These are phyloP conservation scores for Nemania bipapillata DNA, from an alignment of 2,329 filamentous ascomycete species.

Conservation along the genomic window DNA sequence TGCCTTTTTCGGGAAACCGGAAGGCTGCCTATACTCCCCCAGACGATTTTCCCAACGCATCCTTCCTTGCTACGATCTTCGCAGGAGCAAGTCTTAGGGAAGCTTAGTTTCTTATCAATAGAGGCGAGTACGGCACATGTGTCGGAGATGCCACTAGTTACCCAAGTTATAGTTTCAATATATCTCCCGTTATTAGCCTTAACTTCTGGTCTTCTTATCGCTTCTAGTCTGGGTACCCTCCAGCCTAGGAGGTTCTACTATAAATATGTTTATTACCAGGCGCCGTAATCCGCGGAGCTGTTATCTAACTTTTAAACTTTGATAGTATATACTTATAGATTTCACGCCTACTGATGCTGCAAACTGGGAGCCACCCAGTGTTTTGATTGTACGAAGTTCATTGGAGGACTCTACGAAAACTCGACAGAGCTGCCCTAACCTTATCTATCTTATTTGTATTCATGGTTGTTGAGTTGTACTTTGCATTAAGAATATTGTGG, in stretches of 20 bases:
- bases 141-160: constrained; percentile 15
- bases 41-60: too few relatives aligned
- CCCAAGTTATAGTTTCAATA: constrained; percentile 12
- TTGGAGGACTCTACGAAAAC: too few relatives aligned
- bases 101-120: constrained; percentile 46
- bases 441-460: background rate
- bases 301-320: too few relatives aligned
- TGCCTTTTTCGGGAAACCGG: too few relatives aligned
- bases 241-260: constrained; percentile 71
- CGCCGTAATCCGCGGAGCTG: too few relatives aligned
- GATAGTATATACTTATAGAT: background rate
- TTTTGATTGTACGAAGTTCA: too few relatives aligned
- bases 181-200: constrained; percentile 49
- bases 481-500: background rate
- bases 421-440: too few relatives aligned
- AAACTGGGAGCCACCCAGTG: too few relatives aligned
- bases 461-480: background rate
- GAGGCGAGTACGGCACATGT: constrained; percentile 39
- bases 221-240: constrained; percentile 74
- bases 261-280: too few relatives aligned
- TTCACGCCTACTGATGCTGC: background rate
- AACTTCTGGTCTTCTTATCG: constrained; percentile 74
- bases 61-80: too few relatives aligned
- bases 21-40: too few relatives aligned
- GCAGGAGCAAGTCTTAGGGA: constrained; percentile 36